phyloP scores from a whole-genome alignment of 768 basidiomycete genomes.

The Boletus bicolor region DNA sequence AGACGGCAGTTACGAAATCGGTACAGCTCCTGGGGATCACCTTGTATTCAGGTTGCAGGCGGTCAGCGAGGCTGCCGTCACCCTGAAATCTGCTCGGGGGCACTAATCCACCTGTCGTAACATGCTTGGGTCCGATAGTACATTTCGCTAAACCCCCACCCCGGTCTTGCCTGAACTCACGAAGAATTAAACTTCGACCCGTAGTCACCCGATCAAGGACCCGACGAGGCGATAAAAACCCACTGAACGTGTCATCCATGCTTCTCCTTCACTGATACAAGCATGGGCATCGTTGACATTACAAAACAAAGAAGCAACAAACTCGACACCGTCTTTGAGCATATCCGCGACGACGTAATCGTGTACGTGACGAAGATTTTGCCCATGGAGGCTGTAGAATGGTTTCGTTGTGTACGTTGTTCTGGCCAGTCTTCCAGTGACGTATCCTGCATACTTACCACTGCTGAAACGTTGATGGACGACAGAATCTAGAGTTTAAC shows the following conservation, averaged over 20 bases:
- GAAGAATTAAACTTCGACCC: no score
- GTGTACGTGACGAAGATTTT: not conserved
- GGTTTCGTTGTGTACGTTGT: not conserved
- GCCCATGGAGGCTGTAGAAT: not conserved
- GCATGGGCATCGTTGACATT: not conserved
- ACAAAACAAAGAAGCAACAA: not conserved
- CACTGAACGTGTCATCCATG: not conserved
- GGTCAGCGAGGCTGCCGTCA: no score
- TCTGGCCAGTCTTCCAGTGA: no score
- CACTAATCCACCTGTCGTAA: no score
- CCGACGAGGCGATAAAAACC: not conserved
- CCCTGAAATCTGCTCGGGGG: no score
- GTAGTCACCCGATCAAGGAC: not conserved
- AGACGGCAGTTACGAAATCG: no score
- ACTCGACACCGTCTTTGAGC: not conserved
- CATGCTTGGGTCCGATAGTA: no score
- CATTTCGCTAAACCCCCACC: no score
- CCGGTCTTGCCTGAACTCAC: no score
- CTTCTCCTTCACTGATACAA: not conserved
- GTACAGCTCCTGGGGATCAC: no score
- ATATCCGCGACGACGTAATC: not conserved
- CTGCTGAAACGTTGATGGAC: not conserved
- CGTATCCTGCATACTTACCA: not conserved
- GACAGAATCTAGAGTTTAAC: not conserved
- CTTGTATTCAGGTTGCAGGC: no score